Percentiles rank a stretch among this genome's conserved stretches.
Evolutionary conservation across 768 basidiomycete genomes (phyloP).

Genomic region (Erythrobasidium yunnanense): DNA sequence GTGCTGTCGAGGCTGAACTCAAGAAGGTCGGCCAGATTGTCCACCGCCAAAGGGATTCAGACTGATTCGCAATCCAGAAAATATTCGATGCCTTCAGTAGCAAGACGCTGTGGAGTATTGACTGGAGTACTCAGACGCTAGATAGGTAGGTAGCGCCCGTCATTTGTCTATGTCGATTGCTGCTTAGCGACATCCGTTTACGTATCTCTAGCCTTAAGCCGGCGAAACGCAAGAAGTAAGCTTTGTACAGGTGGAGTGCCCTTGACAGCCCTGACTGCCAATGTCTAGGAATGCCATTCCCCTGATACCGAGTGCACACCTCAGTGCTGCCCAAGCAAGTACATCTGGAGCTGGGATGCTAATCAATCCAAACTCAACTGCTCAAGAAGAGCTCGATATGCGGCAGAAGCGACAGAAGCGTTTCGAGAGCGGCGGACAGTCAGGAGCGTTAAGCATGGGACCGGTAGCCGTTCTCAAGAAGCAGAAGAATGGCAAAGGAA

Average conservation of each 20-base stretch:
- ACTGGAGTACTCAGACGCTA: slow-evolving; percentile 80
- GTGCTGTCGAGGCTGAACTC: slow-evolving; percentile 81
- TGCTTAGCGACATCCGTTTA: no score
- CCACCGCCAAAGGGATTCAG: neutral
- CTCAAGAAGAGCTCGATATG: slow-evolving; percentile 41
- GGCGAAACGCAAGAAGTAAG: slow-evolving; percentile 38
- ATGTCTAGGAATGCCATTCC: slow-evolving; percentile 47
- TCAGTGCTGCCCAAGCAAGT: neutral
- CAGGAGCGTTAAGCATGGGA: neutral
- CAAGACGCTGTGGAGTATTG: slow-evolving; percentile 79
- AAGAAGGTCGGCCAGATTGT: slow-evolving; percentile 55
- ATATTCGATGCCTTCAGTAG: slow-evolving; percentile 82
- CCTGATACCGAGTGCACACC: slow-evolving; percentile 2
- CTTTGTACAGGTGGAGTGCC: neutral
- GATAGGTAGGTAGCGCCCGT: slow-evolving; percentile 65
- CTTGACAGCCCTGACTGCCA: slow-evolving; percentile 2
- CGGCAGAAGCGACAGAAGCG: slow-evolving; percentile 59
- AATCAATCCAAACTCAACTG: slow-evolving; percentile 25
- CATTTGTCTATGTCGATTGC: no score
- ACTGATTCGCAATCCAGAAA: slow-evolving; percentile 32
- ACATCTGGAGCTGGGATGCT: slow-evolving; percentile 35
- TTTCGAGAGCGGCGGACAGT: slow-evolving; percentile 60
- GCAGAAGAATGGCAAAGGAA: slow-evolving; percentile 6
- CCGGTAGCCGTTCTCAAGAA: slow-evolving; percentile 16
- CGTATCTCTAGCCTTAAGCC: no score